Evolutionary conservation across 2,329 filamentous ascomycete species (phyloP).

Genomic region (Alternaria dauci): DNA sequence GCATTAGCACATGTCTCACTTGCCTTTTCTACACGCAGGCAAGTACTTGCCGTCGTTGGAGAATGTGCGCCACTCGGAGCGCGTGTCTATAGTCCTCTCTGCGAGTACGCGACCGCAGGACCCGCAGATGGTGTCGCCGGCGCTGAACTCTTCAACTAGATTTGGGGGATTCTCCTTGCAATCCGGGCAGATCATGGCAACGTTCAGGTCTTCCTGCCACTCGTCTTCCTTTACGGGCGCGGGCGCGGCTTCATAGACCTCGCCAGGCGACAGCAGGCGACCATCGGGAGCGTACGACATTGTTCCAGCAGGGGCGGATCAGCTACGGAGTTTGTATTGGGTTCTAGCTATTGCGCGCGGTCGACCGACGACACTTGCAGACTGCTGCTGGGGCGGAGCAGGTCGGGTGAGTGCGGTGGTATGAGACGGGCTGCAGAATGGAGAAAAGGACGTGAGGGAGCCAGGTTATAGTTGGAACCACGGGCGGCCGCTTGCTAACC

Average conservation of each 20-base stretch:
- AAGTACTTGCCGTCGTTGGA: slow-evolving; percentile 76
- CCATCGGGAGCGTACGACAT: slow-evolving; percentile 48
- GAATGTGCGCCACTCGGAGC: slow-evolving; percentile 98
- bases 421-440: slow-evolving; percentile 25
- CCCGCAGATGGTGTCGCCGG: slow-evolving; percentile 89
- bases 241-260: slow-evolving; percentile 51
- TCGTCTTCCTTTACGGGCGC: slow-evolving; percentile 49
- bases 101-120: slow-evolving; percentile 91
- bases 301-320: slow-evolving; percentile 14
- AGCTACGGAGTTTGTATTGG: slow-evolving; percentile 19
- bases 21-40: not conserved
- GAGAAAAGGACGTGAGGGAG: slow-evolving; percentile 1
- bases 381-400: slow-evolving; percentile 24
- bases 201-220: slow-evolving; percentile 86
- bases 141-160: slow-evolving; percentile 89
- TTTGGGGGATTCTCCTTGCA: slow-evolving; percentile 94
- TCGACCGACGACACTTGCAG: slow-evolving; percentile 20
- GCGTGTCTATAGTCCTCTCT: slow-evolving; percentile 90
- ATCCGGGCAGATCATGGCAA: slow-evolving; percentile 83
- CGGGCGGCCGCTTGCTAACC: slow-evolving; percentile 15
- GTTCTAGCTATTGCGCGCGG: slow-evolving; percentile 26
- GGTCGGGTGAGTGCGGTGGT: slow-evolving; percentile 29
- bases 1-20: slow-evolving; percentile 4
- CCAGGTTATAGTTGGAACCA: slow-evolving; percentile 5
- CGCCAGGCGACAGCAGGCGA: slow-evolving; percentile 55